Evolutionary conservation across 1,139 yeast genomes (phyloP).

Genomic region (Saccharomyces pastorianus): DNA sequence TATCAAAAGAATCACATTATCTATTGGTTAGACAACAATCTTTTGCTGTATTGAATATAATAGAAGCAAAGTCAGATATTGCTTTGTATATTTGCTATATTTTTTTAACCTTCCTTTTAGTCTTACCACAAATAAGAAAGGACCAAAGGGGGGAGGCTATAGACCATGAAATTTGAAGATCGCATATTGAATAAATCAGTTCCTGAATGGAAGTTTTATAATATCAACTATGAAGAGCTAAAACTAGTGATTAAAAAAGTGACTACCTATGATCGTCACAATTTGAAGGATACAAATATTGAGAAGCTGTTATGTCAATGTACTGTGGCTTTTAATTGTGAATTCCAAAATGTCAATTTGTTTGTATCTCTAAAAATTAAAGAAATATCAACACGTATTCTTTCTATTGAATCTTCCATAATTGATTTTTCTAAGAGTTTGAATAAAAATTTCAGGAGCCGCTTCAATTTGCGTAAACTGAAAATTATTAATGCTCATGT

Average conservation of each 20-base stretch:
- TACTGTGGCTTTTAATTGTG: slow-evolving; percentile 31
- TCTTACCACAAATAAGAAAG: not conserved
- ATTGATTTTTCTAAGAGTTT: slow-evolving; percentile 1
- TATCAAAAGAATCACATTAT: not conserved
- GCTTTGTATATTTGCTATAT: not conserved
- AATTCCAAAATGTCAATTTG: slow-evolving; percentile 28
- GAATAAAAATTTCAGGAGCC: not conserved
- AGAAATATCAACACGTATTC: slow-evolving; percentile 24
- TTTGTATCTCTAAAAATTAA: slow-evolving; percentile 27
- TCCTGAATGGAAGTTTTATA: slow-evolving; percentile 81
- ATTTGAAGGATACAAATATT: not conserved
- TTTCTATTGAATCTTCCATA: slow-evolving; percentile 24
- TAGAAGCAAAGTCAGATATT: not conserved
- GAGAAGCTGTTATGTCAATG: slow-evolving; percentile 8
- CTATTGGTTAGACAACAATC: not conserved
- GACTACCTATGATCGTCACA: slow-evolving; percentile 31
- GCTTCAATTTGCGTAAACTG: slow-evolving; percentile 9
- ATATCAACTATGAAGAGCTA: slow-evolving; percentile 72
- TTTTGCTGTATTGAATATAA: not conserved
- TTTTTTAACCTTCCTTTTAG: not conserved
- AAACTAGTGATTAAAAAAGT: slow-evolving; percentile 52
- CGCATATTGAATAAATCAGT: slow-evolving; percentile 68
- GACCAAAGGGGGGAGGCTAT: not conserved
- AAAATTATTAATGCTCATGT: slow-evolving; percentile 16
- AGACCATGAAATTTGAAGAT: slow-evolving; percentile 73